phyloP scores from a whole-genome alignment of 2,329 filamentous ascomycete species.

The Ceratocystiopsis sp. region DNA sequence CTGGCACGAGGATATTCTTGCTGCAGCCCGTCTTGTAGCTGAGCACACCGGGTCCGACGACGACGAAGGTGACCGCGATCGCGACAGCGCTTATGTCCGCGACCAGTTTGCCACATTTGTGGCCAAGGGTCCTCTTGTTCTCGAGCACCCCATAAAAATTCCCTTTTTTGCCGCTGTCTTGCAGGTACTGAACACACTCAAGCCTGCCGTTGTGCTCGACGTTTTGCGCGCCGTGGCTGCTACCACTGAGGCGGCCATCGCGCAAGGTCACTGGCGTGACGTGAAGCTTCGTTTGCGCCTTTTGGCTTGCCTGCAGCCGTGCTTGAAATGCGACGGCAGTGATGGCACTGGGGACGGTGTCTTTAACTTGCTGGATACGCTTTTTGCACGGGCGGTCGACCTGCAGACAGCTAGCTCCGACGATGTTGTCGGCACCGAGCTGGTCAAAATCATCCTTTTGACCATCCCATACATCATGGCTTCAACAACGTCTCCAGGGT shows the following conservation, averaged over 20 bases:
- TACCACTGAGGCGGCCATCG: slow-evolving; percentile 49
- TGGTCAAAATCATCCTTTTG: slow-evolving; percentile 91
- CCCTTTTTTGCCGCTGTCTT: slow-evolving; percentile 79
- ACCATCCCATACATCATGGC: slow-evolving; percentile 84
- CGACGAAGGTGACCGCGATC: slow-evolving; percentile 70
- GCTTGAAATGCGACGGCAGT: slow-evolving; percentile 34
- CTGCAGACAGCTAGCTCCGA: slow-evolving; percentile 85
- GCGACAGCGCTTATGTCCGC: too few relatives aligned
- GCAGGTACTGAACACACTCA: slow-evolving; percentile 60
- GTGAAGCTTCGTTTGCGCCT: slow-evolving; percentile 86
- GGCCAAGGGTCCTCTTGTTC: slow-evolving; percentile 29
- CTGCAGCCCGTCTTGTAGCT: slow-evolving; percentile 57
- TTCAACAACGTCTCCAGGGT: too few relatives aligned
- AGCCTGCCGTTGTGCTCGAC: slow-evolving; percentile 55
- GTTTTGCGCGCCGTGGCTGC: slow-evolving; percentile 47
- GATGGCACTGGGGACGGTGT: slow-evolving; percentile 49
- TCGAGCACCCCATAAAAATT: slow-evolving; percentile 96
- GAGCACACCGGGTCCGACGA: slow-evolving; percentile 70
- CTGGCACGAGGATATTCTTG: slow-evolving; percentile 61
- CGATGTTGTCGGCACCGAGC: slow-evolving; percentile 71
- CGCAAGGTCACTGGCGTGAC: slow-evolving; percentile 66
- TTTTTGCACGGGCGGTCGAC: slow-evolving; percentile 85
- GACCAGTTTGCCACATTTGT: too few relatives aligned
- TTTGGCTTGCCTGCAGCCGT: slow-evolving; percentile 65
- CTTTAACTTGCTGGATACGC: slow-evolving; percentile 68